phyloP scores from a whole-genome alignment of 1,139 yeast species.

The Kurtzmaniella natalensis region DNA sequence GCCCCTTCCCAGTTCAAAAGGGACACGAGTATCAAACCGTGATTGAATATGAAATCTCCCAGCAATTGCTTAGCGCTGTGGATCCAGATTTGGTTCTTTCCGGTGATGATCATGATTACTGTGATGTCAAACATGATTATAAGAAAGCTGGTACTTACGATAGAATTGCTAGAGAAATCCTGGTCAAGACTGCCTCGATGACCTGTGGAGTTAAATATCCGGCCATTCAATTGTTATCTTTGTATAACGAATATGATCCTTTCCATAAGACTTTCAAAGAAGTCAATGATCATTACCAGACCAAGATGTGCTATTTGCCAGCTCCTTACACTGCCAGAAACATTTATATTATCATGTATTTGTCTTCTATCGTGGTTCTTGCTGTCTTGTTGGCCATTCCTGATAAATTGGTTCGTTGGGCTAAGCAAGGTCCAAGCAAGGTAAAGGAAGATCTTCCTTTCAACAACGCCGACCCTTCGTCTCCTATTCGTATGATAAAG shows the following conservation, averaged over 20 bases:
- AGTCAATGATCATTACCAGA: conserved; percentile 27
- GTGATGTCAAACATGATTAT: conserved; percentile 66
- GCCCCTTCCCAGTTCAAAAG: conserved; percentile 58
- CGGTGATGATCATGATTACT: conserved; percentile 97
- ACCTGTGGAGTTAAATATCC: conserved; percentile 85
- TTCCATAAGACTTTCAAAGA: conserved; percentile 8
- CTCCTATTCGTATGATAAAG: not conserved
- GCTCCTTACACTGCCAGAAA: conserved; percentile 55
- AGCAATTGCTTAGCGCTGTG: conserved; percentile 49
- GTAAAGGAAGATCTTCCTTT: not conserved
- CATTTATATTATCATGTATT: conserved; percentile 25
- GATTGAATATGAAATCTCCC: conserved; percentile 53
- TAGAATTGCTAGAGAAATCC: conserved; percentile 60
- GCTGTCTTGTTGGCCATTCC: conserved; percentile 1
- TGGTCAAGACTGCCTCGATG: conserved; percentile 89
- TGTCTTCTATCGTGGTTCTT: conserved; percentile 4
- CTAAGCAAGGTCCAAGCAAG: not conserved
- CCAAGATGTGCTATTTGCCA: conserved; percentile 69
- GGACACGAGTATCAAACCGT: conserved; percentile 84
- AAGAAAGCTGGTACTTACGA: conserved; percentile 22
- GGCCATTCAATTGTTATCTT: conserved; percentile 77
- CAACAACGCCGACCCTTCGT: not conserved
- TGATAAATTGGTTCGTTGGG: not conserved
- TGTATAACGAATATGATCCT: conserved; percentile 45
- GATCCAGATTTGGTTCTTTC: conserved; percentile 71